Evolutionary conservation across 2,329 filamentous ascomycete species (phyloP).

Genomic region (Ophiostoma novo-ulmi): DNA sequence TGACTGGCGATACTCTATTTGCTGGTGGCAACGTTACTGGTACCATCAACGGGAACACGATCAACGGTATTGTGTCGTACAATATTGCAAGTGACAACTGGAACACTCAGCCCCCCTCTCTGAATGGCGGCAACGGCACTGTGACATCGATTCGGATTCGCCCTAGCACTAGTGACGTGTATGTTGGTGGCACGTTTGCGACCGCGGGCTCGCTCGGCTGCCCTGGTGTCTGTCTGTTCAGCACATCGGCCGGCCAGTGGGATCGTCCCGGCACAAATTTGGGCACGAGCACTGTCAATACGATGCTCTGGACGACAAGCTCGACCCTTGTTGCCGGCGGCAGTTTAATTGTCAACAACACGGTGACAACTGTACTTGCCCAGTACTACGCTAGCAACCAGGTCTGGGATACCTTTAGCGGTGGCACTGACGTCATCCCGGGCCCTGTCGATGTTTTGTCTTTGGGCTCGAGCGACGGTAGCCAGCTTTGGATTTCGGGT

Average conservation of each 20-base stretch:
- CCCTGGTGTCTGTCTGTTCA: constrained; percentile 74
- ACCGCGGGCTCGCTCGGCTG: constrained; percentile 78
- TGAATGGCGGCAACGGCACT: constrained; percentile 63
- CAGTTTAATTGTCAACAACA: constrained; percentile 63
- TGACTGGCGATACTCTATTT: constrained; percentile 64
- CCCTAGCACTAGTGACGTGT: constrained; percentile 67
- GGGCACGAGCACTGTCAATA: constrained; percentile 58
- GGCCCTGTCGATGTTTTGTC: constrained; percentile 75
- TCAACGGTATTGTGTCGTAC: constrained; percentile 75
- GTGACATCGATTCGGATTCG: constrained; percentile 73
- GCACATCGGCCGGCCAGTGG: constrained; percentile 68
- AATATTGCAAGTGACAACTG: constrained; percentile 64
- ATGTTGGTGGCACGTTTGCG: constrained; percentile 80
- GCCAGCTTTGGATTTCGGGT: constrained; percentile 78
- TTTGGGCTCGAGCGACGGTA: constrained; percentile 64
- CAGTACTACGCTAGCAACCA: constrained; percentile 65
- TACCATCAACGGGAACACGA: constrained; percentile 52
- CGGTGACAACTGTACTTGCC: constrained; percentile 58
- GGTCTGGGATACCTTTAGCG: constrained; percentile 60
- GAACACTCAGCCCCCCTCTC: constrained; percentile 65
- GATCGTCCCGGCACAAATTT: constrained; percentile 69
- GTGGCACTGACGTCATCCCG: constrained; percentile 58
- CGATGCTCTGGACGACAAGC: constrained; percentile 70
- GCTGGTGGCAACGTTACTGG: constrained; percentile 79
- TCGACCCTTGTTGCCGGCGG: constrained; percentile 72